These are phyloP conservation scores for Fonsecaea nubica DNA, from an alignment of 2,329 filamentous ascomycete genomes.

Conservation along the genomic window DNA sequence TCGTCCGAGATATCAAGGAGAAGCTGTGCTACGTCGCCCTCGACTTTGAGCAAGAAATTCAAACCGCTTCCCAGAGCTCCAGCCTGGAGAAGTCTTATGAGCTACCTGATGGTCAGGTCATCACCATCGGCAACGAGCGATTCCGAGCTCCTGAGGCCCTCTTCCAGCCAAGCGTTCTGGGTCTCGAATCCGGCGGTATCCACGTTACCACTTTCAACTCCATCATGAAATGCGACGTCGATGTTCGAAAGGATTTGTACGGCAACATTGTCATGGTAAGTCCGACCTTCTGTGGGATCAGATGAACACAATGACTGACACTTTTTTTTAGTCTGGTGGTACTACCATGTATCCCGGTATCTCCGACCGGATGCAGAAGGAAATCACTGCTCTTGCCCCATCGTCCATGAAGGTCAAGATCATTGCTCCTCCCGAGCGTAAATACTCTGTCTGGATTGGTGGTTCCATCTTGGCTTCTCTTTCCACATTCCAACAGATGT, in stretches of 20 bases:
- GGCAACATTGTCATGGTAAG: conserved; percentile 99
- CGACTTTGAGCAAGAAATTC: conserved; percentile 99
- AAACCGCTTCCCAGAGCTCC: conserved; percentile 98
- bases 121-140: conserved; percentile 99
- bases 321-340: conserved; percentile 82
- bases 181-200: conserved; percentile 98
- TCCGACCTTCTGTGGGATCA: conserved; percentile 40
- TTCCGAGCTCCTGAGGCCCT: conserved; percentile 99
- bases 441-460: conserved; percentile 99
- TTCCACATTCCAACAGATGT: conserved; percentile 99
- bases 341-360: conserved; percentile 99
- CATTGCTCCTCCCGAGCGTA: conserved; percentile 99
- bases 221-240: conserved; percentile 99
- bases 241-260: conserved; percentile 99
- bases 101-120: conserved; percentile 98
- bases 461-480: conserved; percentile 99
- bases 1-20: conserved; percentile 99
- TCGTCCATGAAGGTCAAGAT: conserved; percentile 99
- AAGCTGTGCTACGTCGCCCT: conserved; percentile 99
- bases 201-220: conserved; percentile 99
- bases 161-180: conserved; percentile 97
- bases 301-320: conserved; percentile 32
- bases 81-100: conserved; percentile 99
- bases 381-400: conserved; percentile 98
- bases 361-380: conserved; percentile 99